Evolutionary conservation across 495 filamentous ascomycete species (phyloP), one percentile per base, ranked within the genome.

Genomic region (Umbilicaria muhlenbergii): DNA sequence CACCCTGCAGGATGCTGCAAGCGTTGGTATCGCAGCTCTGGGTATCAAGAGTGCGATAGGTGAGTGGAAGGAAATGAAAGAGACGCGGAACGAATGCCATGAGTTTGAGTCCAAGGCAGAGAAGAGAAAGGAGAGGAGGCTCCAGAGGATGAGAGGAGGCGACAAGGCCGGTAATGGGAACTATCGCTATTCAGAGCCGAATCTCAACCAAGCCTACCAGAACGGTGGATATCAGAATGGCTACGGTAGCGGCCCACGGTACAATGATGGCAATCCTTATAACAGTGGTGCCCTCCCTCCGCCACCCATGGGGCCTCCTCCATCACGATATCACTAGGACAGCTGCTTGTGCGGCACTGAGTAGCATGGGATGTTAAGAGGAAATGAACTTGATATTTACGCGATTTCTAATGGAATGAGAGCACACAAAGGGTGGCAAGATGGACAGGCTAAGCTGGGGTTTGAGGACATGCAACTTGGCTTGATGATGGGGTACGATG

Each of bases 41-140:
- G 84, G 87, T 55, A 81, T 93, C 68, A 87, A 86, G 61, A 78
- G 81, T 32, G 86, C 84, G 35, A 68, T 86, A 49, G 71, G 70
- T 3, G 83, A 88, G 58, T 82, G 78, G 78, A 72, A 78, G 56
- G 70, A 79, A 47, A 75, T 74, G 49, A 68, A 74, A 33, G 69
- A 80, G 59, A 67, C 78, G 53, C 65, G 73, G 32, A 66, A 72
- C 47, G 69, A 73, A 45, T 59, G 62, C 24, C 51, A 63, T 10
- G 60, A 75, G 38, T 70, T 80, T 32, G 62, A 71, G 44, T 53
- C 68, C 42, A 65, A 73, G 53, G 63, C 66, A 42, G 56, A 56
- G 34, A 48, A 63, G 28, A 59, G 68, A 24, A 62, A 60, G 33
- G 47, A 59, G 14, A 67, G 46, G 40, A 44, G 41, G 28, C 33